A percentile compares a stretch with the other conserved stretches of the same genome.
These are phyloP conservation scores for Exophiala sp. DNA, from an alignment of 2,329 filamentous ascomycete species.

Conservation along the genomic window DNA sequence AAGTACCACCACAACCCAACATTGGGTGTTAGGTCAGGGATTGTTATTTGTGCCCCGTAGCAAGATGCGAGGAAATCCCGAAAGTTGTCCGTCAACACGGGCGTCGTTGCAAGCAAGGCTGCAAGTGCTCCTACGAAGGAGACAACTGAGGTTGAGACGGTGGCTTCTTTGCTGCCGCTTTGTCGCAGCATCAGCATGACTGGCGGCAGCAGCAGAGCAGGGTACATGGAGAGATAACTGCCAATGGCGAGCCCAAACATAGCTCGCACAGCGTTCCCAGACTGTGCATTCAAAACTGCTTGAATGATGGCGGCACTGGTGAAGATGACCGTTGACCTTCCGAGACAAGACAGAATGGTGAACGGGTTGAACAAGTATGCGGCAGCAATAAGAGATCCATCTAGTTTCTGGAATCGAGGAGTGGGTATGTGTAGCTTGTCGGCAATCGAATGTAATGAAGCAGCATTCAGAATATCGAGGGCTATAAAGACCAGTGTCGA, in stretches of 20 bases:
- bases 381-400: constrained; percentile 21
- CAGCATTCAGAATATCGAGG: constrained; percentile 77
- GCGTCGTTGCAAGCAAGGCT: constrained; percentile 19
- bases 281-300: constrained; percentile 75
- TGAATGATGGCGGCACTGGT: constrained; percentile 84
- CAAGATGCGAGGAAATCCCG: constrained; percentile 87
- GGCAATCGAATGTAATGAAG: constrained; percentile 74
- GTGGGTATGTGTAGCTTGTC: constrained; percentile 20
- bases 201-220: constrained; percentile 78
- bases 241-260: constrained; percentile 84
- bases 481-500: constrained; percentile 76
- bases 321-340: constrained; percentile 82
- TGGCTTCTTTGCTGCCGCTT: constrained; percentile 25
- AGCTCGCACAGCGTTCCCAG: constrained; percentile 68
- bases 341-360: constrained; percentile 85
- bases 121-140: constrained; percentile 24
- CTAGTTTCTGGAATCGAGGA: constrained; percentile 23
- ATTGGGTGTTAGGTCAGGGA: constrained; percentile 91
- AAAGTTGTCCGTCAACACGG: constrained; percentile 65
- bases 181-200: constrained; percentile 59
- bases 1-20: constrained; percentile 99
- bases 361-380: constrained; percentile 95
- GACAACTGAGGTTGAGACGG: constrained; percentile 28
- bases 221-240: constrained; percentile 89
- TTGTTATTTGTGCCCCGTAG: constrained; percentile 85